Base-by-base conservation (phyloP, 2,329 filamentous ascomycete species). In the Aplosporella prunicola region DNA sequence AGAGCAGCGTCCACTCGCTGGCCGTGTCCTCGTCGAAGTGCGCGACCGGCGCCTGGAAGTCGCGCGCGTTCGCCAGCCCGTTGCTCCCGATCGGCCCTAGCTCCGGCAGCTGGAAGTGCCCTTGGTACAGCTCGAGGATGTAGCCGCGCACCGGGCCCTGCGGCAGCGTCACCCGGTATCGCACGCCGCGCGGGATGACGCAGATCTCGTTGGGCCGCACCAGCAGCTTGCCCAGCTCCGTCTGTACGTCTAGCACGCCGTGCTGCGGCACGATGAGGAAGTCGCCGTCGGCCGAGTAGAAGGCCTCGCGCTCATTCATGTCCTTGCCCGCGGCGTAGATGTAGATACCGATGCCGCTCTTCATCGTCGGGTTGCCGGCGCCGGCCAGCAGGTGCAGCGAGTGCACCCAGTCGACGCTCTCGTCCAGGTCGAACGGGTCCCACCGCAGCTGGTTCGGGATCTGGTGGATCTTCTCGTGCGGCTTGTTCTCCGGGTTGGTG, bases 381-480 rank as follows among this genome's bases (percentile, higher is more conserved):
- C 84, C 84, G 2, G 82, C 84, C 9, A 93, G 69, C 14, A 88
- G 68, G 42, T 81, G 76, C 45, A 89, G 61, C 39, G 72, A 72
- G 49, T 80, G 73, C 15, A 81, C 74, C 76, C 77, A 82, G 49
- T 81, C 76, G 2, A 76, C 75, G 3, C 67, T 69, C 55, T 81
- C 69, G 45, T 84, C 77, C 32, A 87, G 66, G 48, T 86, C 78
- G 53, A 86, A 85, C 2, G 77, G 79, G 47, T 82, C 78, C 84
- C 84, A 91, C 47, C 82, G 74, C 20, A 89, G 67, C 58, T 89
- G 82, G 52, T 88, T 87, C 4, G 84, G 84, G 34, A 87, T 80
- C 49, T 84, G 78, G 48, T 81, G 76, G 47, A 85, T 70, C 51
- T 73, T 74, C 45, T 72, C 70, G 37, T 67, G 61, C 8, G 62